Evolutionary conservation across 805 yeast species (phyloP).

Genomic region (Candida loeiensis): DNA sequence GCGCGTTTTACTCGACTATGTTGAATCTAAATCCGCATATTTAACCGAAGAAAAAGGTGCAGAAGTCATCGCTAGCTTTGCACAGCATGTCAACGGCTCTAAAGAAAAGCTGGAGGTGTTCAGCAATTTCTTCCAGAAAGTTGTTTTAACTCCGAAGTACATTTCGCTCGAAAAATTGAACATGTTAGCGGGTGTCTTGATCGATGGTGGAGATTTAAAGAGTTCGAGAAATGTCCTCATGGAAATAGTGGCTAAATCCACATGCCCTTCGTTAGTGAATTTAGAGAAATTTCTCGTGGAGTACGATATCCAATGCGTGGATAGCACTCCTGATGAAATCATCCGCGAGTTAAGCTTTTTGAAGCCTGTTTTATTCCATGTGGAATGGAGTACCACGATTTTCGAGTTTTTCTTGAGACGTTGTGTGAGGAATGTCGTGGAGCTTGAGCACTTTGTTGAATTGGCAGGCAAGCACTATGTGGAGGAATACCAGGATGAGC

Average conservation of each 20-base stretch:
- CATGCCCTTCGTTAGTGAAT: constrained; percentile 23
- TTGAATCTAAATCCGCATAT: constrained; percentile 1
- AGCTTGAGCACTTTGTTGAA: constrained; percentile 26
- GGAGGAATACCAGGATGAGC: constrained; percentile 14
- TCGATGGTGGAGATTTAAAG: constrained; percentile 4
- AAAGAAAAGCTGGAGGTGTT: constrained; percentile 5
- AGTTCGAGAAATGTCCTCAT: constrained; percentile 1
- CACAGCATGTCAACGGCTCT: neutral
- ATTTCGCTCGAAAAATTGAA: constrained; percentile 3
- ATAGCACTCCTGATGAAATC: constrained; percentile 11
- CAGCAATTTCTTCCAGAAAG: constrained; percentile 3
- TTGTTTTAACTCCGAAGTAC: neutral
- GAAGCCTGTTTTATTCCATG: constrained; percentile 29
- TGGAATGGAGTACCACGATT: constrained; percentile 14
- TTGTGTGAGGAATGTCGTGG: constrained; percentile 20
- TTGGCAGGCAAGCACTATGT: constrained; percentile 17
- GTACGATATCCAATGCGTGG: constrained; percentile 12
- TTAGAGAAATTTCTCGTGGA: constrained; percentile 18
- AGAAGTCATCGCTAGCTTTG: constrained; percentile 12
- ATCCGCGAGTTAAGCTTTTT: constrained; percentile 21
- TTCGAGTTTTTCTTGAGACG: constrained; percentile 22
- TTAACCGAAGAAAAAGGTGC: constrained; percentile 8
- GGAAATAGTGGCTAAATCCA: constrained; percentile 7
- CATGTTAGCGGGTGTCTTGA: constrained; percentile 4
- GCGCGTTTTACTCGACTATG: constrained; percentile 5